Evolutionary conservation across 1,139 yeast genomes (phyloP).

Genomic region (Suhomyces yuchorum): DNA sequence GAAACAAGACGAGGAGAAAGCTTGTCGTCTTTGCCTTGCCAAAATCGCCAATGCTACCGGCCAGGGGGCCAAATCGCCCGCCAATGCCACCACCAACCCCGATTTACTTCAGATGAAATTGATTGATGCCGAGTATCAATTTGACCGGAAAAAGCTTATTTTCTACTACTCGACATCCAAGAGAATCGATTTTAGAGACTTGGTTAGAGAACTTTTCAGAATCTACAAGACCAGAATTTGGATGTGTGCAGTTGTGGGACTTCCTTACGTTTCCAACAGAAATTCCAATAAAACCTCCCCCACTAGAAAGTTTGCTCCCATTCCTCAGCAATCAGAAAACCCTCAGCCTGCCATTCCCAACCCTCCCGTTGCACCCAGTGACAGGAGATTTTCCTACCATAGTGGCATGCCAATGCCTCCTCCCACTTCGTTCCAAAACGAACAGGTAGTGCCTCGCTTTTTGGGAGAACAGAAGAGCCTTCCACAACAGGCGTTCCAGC

Average conservation of each 20-base stretch:
- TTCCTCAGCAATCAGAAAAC: constrained; percentile 2
- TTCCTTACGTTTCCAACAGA: constrained; percentile 18
- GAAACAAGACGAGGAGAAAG: constrained; percentile 70
- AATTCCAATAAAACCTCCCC: constrained; percentile 9
- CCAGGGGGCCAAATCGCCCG: constrained; percentile 9
- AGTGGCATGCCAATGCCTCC: constrained; percentile 9
- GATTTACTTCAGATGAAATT: constrained; percentile 27
- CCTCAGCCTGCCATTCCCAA: neutral
- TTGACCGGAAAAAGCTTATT: constrained; percentile 29
- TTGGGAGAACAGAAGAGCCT: constrained; percentile 6
- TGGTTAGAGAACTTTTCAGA: constrained; percentile 29
- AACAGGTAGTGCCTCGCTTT: constrained; percentile 8
- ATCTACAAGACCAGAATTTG: constrained; percentile 32
- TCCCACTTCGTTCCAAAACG: constrained; percentile 1
- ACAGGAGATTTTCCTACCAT: constrained; percentile 10
- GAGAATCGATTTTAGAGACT: constrained; percentile 30
- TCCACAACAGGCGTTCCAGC: constrained; percentile 1
- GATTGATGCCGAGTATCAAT: constrained; percentile 32
- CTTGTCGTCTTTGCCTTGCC: constrained; percentile 60
- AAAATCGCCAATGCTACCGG: constrained; percentile 50
- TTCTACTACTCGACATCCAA: constrained; percentile 28
- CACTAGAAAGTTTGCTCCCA: neutral
- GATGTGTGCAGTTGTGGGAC: constrained; percentile 32
- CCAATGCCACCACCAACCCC: constrained; percentile 8
- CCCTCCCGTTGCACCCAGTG: neutral